phyloP scores from a whole-genome alignment of 495 filamentous ascomycete genomes.

The Chaetomium tenue region DNA sequence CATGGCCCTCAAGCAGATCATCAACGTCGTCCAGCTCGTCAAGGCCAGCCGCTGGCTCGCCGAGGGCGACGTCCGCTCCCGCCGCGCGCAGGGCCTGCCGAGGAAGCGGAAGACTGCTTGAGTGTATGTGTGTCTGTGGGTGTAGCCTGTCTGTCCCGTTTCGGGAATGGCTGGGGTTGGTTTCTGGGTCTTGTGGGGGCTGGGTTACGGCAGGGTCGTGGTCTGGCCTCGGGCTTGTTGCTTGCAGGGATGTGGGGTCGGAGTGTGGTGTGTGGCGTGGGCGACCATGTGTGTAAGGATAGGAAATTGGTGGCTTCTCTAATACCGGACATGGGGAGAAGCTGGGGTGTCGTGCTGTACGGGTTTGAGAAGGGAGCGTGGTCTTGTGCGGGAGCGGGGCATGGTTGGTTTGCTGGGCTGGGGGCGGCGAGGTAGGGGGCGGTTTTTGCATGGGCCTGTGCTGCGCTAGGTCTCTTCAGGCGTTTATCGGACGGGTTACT shows the following conservation, averaged over 20 bases:
- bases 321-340: not conserved
- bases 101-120: constrained; percentile 41
- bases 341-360: not conserved
- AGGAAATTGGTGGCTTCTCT: not conserved
- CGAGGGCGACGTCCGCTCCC: constrained; percentile 70
- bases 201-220: not conserved
- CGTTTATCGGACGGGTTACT: constrained; percentile 1
- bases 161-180: not conserved
- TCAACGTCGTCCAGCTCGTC: constrained; percentile 91
- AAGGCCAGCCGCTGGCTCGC: constrained; percentile 92
- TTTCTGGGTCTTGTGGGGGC: not conserved
- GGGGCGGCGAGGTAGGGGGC: not conserved
- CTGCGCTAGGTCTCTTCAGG: not conserved
- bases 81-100: constrained; percentile 53
- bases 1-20: constrained; percentile 87
- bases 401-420: not conserved
- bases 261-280: not conserved
- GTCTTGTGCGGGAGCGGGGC: not conserved
- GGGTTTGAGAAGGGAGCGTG: not conserved
- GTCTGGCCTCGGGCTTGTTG: too few relatives aligned
- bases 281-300: constrained; percentile 5
- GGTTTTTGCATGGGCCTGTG: not conserved
- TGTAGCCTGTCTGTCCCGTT: not conserved
- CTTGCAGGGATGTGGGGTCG: not conserved
- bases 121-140: not conserved